Conservation (phyloP, 208 protist genomes). For the Leishmania major region DNA sequence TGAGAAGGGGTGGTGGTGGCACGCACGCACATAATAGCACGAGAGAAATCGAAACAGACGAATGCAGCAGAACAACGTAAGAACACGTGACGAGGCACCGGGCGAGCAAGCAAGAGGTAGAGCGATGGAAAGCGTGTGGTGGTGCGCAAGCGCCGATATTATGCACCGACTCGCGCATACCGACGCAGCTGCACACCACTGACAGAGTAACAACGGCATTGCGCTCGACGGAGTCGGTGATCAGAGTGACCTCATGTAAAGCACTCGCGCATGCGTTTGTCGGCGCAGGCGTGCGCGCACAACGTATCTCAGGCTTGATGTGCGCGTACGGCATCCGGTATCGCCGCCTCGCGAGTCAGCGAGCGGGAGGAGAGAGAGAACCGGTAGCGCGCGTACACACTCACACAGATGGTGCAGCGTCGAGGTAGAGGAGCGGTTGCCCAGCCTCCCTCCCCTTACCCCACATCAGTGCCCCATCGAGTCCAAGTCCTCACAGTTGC, state of each 20-base stretch:
- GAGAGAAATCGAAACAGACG: not conserved
- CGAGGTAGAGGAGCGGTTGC: no score
- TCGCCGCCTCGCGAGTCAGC: not conserved
- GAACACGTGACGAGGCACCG: not conserved
- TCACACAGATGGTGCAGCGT: no score
- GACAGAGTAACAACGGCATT: not conserved
- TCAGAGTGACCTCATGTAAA: not conserved
- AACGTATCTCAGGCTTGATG: not conserved
- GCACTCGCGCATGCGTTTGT: not conserved
- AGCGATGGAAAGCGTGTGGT: not conserved
- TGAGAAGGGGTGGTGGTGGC: no score
- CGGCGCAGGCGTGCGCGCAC: not conserved
- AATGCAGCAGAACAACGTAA: not conserved
- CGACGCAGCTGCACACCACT: not conserved
- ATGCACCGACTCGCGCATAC: not conserved
- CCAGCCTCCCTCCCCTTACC: not conserved
- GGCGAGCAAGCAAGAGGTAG: not conserved
- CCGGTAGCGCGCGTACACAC: no score
- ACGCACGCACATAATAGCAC: not conserved
- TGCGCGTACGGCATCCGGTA: not conserved
- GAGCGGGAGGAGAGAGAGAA: not conserved
- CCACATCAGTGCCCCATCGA: conserved; percentile 9
- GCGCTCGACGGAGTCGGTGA: not conserved
- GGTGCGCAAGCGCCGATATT: not conserved
- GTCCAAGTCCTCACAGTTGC: conserved; percentile 83